These are phyloP conservation scores for Leishmania mexicana DNA, from an alignment of 208 protist species.

Conservation along the genomic window DNA sequence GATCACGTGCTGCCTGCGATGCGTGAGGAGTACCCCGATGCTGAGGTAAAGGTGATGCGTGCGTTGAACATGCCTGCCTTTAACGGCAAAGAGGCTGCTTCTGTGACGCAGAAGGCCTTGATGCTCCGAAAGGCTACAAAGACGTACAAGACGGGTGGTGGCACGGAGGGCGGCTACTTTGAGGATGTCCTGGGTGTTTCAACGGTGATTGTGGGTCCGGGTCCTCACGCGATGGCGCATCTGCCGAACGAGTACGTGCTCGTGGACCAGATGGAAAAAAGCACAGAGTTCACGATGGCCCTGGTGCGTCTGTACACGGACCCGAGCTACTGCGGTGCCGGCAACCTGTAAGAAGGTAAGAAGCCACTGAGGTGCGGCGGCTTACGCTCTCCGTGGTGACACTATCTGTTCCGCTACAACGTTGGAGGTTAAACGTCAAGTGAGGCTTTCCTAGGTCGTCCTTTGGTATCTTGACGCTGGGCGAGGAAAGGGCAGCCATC, in stretches of 20 bases:
- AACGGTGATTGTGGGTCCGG: conserved; percentile 55
- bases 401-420: neutral
- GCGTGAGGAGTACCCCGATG: conserved; percentile 49
- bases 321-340: conserved; percentile 13
- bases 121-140: conserved; percentile 15
- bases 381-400: neutral
- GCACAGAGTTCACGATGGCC: conserved; percentile 33
- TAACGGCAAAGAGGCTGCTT: conserved; percentile 37
- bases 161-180: conserved; percentile 67
- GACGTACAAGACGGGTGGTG: conserved; percentile 33
- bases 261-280: conserved; percentile 43
- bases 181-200: conserved; percentile 50
- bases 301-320: conserved; percentile 40
- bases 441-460: neutral
- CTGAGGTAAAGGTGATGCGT: conserved; percentile 25
- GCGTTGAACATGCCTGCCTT: conserved; percentile 29
- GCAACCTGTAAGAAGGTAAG: conserved; percentile 12
- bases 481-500: neutral
- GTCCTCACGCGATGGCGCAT: conserved; percentile 48
- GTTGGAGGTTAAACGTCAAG: neutral
- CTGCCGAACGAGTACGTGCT: conserved; percentile 63
- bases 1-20: conserved; percentile 39
- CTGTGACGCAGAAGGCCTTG: conserved; percentile 39
- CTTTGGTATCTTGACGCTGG: neutral
- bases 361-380: neutral